Evolutionary conservation across 2,329 filamentous ascomycete genomes (phyloP), one percentile per base, ranked within the genome.

Genomic region (Fusarium sp.): DNA sequence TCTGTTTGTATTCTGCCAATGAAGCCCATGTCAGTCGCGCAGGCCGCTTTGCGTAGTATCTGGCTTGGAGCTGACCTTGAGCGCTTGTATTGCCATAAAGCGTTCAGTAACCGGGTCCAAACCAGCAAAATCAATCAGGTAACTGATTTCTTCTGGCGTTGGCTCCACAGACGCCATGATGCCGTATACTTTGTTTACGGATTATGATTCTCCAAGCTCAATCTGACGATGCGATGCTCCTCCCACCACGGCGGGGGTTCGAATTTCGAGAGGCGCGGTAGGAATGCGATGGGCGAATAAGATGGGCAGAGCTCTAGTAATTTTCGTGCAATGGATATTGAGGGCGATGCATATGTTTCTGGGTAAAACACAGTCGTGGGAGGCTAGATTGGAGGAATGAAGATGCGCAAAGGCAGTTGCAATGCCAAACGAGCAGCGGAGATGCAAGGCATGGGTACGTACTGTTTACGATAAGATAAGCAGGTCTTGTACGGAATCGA

Each of bases 91-190:
- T 28, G 80, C 74, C 62, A 82, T 70, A 36, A 64, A 60, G 19
- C 76, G 77, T 55, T 81, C 79, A n/a, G 73, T 63, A 2, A 67
- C 42, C 6, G 67, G 69, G 53, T 76, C 61, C 28, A 81, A 74
- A 32, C 70, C 66, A 6, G 76, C 73, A 64, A 81, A 77, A 43
- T 81, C 80, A 55, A 79, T 75, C 65, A 82, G 77, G 34, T 73
- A 69, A 52, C 54, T 65, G 62, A 82, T 75, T 35, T 76, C 70
- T 2, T 72, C 72, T 41, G 79, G 74, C 19, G 74, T 72, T 26
- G 77, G 75, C 26, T 78, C 77, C 66, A 65, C 68, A 47, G 73
- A 69, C 28, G 73, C 70, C 74, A 76, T 76, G 47, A 29, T 65
- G 56, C 39, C 32, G 60, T 28, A 19, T 36, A 48, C n/a, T 29